Evolutionary conservation across 208 protist genomes (phyloP), one percentile per base, ranked within the genome.

Genomic region (Leishmania gerbilli): DNA sequence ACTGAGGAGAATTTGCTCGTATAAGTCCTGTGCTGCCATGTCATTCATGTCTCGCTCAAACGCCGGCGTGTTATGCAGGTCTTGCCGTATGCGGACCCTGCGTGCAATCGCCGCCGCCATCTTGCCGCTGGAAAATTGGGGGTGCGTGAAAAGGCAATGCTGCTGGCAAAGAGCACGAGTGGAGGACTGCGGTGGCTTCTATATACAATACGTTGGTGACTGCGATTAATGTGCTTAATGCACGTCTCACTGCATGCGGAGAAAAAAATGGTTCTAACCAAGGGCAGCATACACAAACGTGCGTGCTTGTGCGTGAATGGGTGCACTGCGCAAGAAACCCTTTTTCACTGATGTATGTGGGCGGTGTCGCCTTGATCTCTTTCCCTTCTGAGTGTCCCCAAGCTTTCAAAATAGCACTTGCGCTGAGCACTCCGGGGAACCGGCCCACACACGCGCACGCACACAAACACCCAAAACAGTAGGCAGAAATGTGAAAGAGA

Each of bases 21-120:
- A 97, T 31, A 93, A 71, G 49, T 96, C 93, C 17, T 85, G 67
- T 2, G 93, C 95, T 0, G 88, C 80, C 53, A 95, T 77, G 76
- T 97, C 95, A 15, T 89, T 90, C 84, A 97, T 92, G 71, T 88
- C 87, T 37, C 95, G 91, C 87, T 96, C 92, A 9, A 93, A 83
- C 5, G 79, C 80, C 24, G 87, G 84, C 19, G 86, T 88, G 19
- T 31, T 92, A 67, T 88, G 82, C 51, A 95, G 86, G 76, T 97
- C 95, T 79, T 95, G 93, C 49, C 93, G 90, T 79, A 92, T 84
- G 42, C 95, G 88, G n/a, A 82, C 78, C 3, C 37, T 21, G 15
- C 86, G 84, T 34, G 42, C 19, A 49, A 76, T 74, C 11, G 75
- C 51, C 9, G 68, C 75, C 60, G 53, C 68, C 76, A 79, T 84